A percentile compares a stretch with the other conserved stretches of the same genome.
Evolutionary conservation across 129 eudicot species (phyloP).

Genomic region (Flaveria brownii): DNA sequence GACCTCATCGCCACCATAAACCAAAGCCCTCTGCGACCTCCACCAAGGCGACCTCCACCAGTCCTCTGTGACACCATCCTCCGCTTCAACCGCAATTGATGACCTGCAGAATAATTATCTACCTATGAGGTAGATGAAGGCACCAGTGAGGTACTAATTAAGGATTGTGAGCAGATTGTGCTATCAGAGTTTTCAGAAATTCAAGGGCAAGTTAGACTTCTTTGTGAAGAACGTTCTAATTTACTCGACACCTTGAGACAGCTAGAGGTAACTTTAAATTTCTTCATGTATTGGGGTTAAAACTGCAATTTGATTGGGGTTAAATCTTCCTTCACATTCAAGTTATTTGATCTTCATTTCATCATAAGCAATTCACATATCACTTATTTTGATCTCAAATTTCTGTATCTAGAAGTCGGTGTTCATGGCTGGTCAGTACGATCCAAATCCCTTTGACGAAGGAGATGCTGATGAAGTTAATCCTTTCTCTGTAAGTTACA

Average conservation of each 20-base stretch:
- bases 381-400: slow-evolving; percentile 7
- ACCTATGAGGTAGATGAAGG: slow-evolving; percentile 46
- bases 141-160: slow-evolving; percentile 30
- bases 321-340: slow-evolving; percentile 17
- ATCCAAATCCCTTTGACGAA: slow-evolving; percentile 44
- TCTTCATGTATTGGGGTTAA: neutral
- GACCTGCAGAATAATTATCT: too few relatives aligned
- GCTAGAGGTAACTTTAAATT: slow-evolving; percentile 33
- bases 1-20: too few relatives aligned
- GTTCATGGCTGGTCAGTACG: slow-evolving; percentile 39
- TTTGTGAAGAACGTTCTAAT: slow-evolving; percentile 41
- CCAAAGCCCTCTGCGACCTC: too few relatives aligned
- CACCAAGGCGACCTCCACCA: too few relatives aligned
- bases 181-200: slow-evolving; percentile 42
- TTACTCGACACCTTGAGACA: slow-evolving; percentile 43
- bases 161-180: slow-evolving; percentile 47
- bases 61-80: too few relatives aligned
- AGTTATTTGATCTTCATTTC: neutral
- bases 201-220: slow-evolving; percentile 40
- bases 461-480: slow-evolving; percentile 38
- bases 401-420: slow-evolving; percentile 11
- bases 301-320: slow-evolving; percentile 8
- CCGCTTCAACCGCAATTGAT: too few relatives aligned
- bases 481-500: slow-evolving; percentile 37
- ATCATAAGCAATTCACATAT: neutral